phyloP scores from a whole-genome alignment of 176 grass and related monocot genomes.

The Coix lacrymajobi region DNA sequence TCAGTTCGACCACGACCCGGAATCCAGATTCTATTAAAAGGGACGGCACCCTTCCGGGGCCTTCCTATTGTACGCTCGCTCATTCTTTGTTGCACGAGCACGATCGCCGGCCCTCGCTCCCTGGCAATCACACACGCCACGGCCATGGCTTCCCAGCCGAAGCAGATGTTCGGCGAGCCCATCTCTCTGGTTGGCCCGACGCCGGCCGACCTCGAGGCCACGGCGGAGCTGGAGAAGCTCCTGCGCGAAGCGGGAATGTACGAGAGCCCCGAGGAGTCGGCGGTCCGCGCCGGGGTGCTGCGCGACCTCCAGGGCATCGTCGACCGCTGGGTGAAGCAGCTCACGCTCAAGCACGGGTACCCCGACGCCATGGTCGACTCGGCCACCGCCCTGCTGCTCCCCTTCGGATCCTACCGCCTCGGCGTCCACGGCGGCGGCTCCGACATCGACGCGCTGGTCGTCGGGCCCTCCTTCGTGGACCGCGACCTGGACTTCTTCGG shows the following conservation, averaged over 20 bases:
- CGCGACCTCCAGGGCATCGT: conserved; percentile 44
- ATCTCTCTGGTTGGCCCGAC: conserved; percentile 26
- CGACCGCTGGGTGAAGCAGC: conserved; percentile 64
- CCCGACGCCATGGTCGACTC: conserved; percentile 55
- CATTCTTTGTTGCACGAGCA: neutral
- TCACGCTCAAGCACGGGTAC: conserved; percentile 54
- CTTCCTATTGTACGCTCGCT: no score
- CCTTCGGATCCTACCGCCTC: conserved; percentile 79
- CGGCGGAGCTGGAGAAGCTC: neutral
- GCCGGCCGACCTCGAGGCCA: conserved; percentile 1
- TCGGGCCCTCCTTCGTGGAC: conserved; percentile 74
- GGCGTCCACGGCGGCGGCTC: conserved; percentile 82
- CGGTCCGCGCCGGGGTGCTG: conserved; percentile 42
- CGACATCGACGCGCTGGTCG: conserved; percentile 81
- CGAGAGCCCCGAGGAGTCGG: conserved; percentile 45
- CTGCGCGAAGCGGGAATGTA: conserved; percentile 47
- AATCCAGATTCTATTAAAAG: neutral
- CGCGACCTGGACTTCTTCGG: conserved; percentile 69
- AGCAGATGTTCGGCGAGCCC: neutral
- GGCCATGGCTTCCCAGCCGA: neutral
- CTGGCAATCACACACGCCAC: neutral
- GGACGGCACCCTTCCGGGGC: neutral
- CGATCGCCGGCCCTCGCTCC: neutral
- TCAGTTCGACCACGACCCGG: no score
- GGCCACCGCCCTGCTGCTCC: conserved; percentile 69